Evolutionary conservation across 345 rosid genomes (phyloP), one percentile per base, ranked within the genome.

Genomic region (Salix dunnii): DNA sequence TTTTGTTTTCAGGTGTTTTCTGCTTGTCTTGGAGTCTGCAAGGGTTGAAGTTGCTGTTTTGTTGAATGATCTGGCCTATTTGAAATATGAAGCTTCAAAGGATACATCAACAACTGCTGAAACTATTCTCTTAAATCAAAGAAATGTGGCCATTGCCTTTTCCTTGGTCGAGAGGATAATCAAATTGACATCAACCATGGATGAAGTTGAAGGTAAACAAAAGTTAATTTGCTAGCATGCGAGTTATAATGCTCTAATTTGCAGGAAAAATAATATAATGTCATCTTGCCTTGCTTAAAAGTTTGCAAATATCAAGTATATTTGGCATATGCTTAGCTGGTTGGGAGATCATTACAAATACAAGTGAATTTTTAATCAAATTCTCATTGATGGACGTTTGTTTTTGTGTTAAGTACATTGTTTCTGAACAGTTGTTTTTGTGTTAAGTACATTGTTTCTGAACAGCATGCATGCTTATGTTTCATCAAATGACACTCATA

Each of bases 81-180:
- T 87, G 78, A 90, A 90, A 67, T 91, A 90, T 78, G 99, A 93
- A 87, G 96, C 97, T 82, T 86, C 97, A 40, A 78, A 83, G 76
- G 82, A 71, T 84, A 76, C 86, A 70, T 89, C 90, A 27, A 74
- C 84, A 38, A 77, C 81, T 81, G 84, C 58, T 72, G 97, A 90
- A 77, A 79, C 69, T 70, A 67, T 85, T 78, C 75, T 81, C 65
- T 84, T 82, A 65, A 94, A 91, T 87, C 97, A 89, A 74, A 89
- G 77, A 20, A 84, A 90, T 78, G 80, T 94, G 71, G 90, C 89
- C 18, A 77, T 87, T 77, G 78, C 82, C 71, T 94, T 88, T 86
- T 91, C 97, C 71, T 81, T 94, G 90, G 77, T 94, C 42, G 98
- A 94, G 87, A 91, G 89, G 84, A 87, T 92, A 82, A 88, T 94